Evolutionary conservation across 2,329 filamentous ascomycete genomes (phyloP).

Genomic region (Phoma herbarum): DNA sequence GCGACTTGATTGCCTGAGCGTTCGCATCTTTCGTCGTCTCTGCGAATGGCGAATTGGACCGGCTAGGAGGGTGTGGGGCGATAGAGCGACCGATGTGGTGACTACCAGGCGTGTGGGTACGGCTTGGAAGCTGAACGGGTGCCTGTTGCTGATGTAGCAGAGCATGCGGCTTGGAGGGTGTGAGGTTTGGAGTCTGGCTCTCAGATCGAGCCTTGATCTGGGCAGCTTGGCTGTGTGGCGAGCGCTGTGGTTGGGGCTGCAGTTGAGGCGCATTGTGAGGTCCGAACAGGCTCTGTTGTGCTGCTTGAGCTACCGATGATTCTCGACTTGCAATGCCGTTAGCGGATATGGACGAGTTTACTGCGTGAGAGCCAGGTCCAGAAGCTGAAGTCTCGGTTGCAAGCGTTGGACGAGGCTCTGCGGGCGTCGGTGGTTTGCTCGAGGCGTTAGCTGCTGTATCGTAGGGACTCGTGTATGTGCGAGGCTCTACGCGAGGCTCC

Average conservation of each 20-base stretch:
- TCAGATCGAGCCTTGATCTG: constrained; percentile 22
- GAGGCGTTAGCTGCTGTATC: constrained; percentile 30
- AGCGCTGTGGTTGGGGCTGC: constrained; percentile 21
- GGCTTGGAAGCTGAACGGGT: constrained; percentile 31
- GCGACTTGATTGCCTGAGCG: constrained; percentile 26
- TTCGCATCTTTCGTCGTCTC: constrained; percentile 32
- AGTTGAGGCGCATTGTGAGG: constrained; percentile 26
- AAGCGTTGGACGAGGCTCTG: constrained; percentile 9
- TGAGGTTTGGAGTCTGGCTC: constrained; percentile 19
- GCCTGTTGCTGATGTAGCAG: constrained; percentile 31
- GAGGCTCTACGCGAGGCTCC: constrained; percentile 9
- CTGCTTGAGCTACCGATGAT: constrained; percentile 31
- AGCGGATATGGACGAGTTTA: constrained; percentile 22
- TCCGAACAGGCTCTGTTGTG: constrained; percentile 31
- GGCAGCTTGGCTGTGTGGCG: constrained; percentile 18
- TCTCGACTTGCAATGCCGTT: constrained; percentile 33
- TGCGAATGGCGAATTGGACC: constrained; percentile 41
- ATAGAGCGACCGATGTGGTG: constrained; percentile 35
- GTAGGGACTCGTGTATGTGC: constrained; percentile 45
- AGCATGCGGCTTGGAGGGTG: constrained; percentile 27
- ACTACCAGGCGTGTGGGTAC: constrained; percentile 35
- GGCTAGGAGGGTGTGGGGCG: constrained; percentile 38
- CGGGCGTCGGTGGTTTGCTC: constrained; percentile 3
- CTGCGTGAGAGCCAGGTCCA: constrained; percentile 23
- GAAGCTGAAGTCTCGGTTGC: constrained; percentile 17